Conservation (phyloP, 2,329 filamentous ascomycete species). For the Fusarium phyllophilum region DNA sequence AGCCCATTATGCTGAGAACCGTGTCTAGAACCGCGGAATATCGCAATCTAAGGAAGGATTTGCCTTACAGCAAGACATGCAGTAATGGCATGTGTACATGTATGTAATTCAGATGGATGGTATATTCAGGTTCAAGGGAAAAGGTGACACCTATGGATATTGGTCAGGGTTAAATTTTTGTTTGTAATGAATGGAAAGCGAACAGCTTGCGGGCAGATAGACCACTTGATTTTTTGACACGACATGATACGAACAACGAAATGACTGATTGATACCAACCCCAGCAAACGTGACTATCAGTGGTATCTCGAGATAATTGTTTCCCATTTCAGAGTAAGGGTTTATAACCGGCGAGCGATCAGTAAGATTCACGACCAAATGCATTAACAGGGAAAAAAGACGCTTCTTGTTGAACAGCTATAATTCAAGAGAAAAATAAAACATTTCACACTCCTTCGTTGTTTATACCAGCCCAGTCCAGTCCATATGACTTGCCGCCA, state of each 20-base stretch:
- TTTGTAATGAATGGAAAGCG: constrained; percentile 22
- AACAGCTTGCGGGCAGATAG: constrained; percentile 18
- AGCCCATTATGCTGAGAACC: constrained; percentile 14
- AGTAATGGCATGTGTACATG: constrained; percentile 1
- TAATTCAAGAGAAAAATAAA: constrained; percentile 28
- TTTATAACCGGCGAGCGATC: not conserved
- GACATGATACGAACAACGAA: constrained; percentile 35
- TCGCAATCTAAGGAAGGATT: not conserved
- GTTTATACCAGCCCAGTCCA: constrained; percentile 31
- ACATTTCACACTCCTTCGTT: constrained; percentile 27
- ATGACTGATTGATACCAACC: constrained; percentile 12
- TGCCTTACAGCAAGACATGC: not conserved
- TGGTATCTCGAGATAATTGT: not conserved
- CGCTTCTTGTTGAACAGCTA: constrained; percentile 40
- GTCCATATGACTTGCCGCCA: constrained; percentile 33
- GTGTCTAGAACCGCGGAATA: not conserved
- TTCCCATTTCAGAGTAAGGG: not conserved
- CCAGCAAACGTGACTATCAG: not conserved
- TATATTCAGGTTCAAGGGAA: not conserved
- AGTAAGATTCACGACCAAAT: not conserved
- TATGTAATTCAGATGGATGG: constrained; percentile 17
- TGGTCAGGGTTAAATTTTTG: constrained; percentile 1
- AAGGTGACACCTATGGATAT: not conserved
- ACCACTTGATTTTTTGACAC: constrained; percentile 27
- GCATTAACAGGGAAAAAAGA: not conserved